These are phyloP conservation scores for Boletus rubroflammeus DNA, from an alignment of 768 basidiomycete species.

Conservation along the genomic window DNA sequence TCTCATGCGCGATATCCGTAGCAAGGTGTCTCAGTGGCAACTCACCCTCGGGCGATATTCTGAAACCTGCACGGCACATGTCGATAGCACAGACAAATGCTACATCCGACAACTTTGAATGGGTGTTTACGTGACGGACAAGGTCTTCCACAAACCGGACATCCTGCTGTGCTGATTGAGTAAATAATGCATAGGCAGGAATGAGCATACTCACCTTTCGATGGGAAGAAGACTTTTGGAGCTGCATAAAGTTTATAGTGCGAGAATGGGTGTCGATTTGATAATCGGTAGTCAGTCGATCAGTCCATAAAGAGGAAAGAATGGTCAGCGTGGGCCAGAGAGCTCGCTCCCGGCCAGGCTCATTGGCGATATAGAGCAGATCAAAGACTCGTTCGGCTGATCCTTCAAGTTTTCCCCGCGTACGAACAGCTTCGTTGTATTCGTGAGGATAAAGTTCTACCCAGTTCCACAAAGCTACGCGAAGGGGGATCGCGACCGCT, in stretches of 20 bases:
- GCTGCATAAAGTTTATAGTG: constrained; percentile 27
- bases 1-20: constrained; percentile 71
- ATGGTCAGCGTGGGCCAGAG: constrained; percentile 81
- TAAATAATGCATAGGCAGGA: not conserved
- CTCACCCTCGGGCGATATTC: constrained; percentile 53
- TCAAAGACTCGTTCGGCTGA: constrained; percentile 87
- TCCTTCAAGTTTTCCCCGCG: constrained; percentile 67
- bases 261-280: constrained; percentile 37
- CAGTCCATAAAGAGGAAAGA: constrained; percentile 70
- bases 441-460: constrained; percentile 74
- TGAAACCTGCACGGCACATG: constrained; percentile 65
- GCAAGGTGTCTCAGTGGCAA: constrained; percentile 62
- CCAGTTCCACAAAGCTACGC: constrained; percentile 88
- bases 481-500: constrained; percentile 67
- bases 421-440: constrained; percentile 67
- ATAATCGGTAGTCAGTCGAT: constrained; percentile 61
- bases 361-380: constrained; percentile 53
- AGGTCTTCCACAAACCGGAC: constrained; percentile 61
- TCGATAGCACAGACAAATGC: constrained; percentile 74
- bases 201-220: constrained; percentile 24
- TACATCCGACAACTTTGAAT: constrained; percentile 60
- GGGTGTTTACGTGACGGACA: constrained; percentile 51
- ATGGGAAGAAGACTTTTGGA: constrained; percentile 30
- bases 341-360: constrained; percentile 44
- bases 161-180: constrained; percentile 31